phyloP scores from a whole-genome alignment of 2,329 filamentous ascomycete species.

The Plectosphaerella plurivora region DNA sequence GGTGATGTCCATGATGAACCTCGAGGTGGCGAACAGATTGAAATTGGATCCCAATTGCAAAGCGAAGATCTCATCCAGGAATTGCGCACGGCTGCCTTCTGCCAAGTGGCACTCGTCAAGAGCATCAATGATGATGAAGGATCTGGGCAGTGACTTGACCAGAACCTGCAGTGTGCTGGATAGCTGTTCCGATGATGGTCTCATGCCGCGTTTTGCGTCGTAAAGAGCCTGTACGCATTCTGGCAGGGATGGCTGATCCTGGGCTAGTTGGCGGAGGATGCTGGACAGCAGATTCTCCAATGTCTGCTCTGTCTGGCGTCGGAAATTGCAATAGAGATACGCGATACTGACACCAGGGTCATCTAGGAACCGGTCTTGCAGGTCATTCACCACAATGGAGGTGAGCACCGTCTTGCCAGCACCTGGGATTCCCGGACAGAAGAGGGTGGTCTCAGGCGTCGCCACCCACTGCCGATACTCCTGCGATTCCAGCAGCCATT shows the following conservation, averaged over 20 bases:
- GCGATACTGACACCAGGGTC: conserved; percentile 14
- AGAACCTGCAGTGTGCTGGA: conserved; percentile 1
- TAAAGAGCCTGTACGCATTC: neutral
- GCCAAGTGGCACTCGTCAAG: conserved; percentile 16
- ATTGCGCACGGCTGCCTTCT: neutral
- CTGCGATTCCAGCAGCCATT: conserved; percentile 5
- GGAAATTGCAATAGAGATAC: conserved; percentile 27
- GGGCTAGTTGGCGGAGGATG: conserved; percentile 25
- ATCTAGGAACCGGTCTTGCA: conserved; percentile 9
- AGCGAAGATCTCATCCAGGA: neutral
- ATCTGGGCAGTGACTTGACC: neutral
- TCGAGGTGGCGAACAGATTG: conserved; percentile 8
- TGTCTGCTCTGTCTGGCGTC: conserved; percentile 17
- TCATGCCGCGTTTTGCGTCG: rapidly evolving
- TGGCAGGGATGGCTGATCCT: conserved; percentile 17
- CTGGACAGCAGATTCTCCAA: conserved; percentile 17
- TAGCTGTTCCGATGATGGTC: neutral
- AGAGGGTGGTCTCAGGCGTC: conserved; percentile 23
- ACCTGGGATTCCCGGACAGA: conserved; percentile 40
- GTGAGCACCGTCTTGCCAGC: conserved; percentile 33
- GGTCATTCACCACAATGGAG: conserved; percentile 12
- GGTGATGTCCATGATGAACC: conserved; percentile 2
- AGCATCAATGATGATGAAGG: conserved; percentile 20
- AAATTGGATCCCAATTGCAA: neutral
- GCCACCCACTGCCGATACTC: conserved; percentile 1